Evolutionary conservation across 768 basidiomycete species (phyloP), one percentile per base, ranked within the genome.

Genomic region (Hygrocybe coccinea): DNA sequence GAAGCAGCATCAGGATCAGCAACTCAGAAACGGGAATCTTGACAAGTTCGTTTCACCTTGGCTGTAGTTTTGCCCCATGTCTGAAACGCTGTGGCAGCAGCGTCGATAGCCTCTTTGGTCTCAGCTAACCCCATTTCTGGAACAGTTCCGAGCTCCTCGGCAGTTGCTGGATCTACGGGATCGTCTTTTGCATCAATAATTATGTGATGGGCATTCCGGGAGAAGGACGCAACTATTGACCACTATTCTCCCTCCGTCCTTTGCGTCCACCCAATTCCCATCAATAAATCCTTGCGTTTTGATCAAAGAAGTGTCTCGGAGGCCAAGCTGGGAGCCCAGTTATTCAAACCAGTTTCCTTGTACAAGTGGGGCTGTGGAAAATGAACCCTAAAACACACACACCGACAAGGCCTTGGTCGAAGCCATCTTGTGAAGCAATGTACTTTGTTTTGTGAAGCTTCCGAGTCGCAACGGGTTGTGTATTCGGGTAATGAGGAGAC

Each of bases 121-220:
- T 97, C 93, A 24, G 78, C 77, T 43, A 90, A 66, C 9, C 87
- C 89, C 87, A 97, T 90, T 66, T 98, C 95, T 3, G 94, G 91
- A 24, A 95, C 78, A 0, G 81, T 85, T 12, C 94, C 95, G 44
- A 97, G 81, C 56, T 82, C 81, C 60, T 94, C 82, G 39, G 80
- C 80, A 3, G 87, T 95, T 5, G 93, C 91, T 29, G 95, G 95
- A 74, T 97, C 95, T 95, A 56, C 11, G 41, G 10, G 1, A 46
- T n/a, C 24, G 21, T 41, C 1, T 29, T 17, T 14, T 33, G 48
- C 43, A 46, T 49, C 36, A 53, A 41, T 43, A 36, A 9, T 6
- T 29, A 29, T 19, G 14, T 11, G 19, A 50, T n/a, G 14, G 51
- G 21, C 34, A 41, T 21, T 55, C 5, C 22, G 54, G 33, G 56